These are phyloP conservation scores for Hyphodiscus hymeniophilus DNA, from an alignment of 495 filamentous ascomycete genomes.

Conservation along the genomic window DNA sequence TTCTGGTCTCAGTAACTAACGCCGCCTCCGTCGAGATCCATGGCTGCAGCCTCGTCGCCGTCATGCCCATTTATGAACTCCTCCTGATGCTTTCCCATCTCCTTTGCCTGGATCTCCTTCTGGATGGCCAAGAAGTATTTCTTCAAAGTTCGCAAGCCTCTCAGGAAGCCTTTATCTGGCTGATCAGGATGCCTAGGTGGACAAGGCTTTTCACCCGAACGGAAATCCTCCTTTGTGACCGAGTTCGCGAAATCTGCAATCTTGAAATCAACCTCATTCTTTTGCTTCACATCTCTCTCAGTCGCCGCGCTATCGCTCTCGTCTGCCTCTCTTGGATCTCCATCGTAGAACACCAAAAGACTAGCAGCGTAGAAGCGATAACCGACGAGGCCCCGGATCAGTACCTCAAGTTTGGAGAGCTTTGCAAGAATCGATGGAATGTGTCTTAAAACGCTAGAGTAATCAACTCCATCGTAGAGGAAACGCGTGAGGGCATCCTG, in stretches of 20 bases:
- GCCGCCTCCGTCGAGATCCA: constrained; percentile 14
- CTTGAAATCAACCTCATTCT: constrained; percentile 72
- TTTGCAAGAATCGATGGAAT: constrained; percentile 84
- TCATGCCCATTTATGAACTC: background rate
- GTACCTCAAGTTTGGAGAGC: constrained; percentile 68
- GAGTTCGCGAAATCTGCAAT: constrained; percentile 99
- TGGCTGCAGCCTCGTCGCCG: background rate
- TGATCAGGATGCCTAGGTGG: constrained; percentile 74
- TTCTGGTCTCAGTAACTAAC: constrained; percentile 18
- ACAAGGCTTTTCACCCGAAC: constrained; percentile 53
- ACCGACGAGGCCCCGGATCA: constrained; percentile 67
- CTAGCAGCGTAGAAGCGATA: constrained; percentile 97
- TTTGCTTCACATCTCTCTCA: constrained; percentile 38
- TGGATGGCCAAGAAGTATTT: constrained; percentile 86
- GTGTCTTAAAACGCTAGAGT: constrained; percentile 67
- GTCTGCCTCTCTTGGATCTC: constrained; percentile 45
- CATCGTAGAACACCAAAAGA: constrained; percentile 90
- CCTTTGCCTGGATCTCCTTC: constrained; percentile 47
- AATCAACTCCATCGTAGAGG: constrained; percentile 81
- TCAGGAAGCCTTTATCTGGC: constrained; percentile 82
- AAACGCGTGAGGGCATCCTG: constrained; percentile 83
- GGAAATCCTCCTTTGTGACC: constrained; percentile 73
- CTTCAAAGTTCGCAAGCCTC: constrained; percentile 69
- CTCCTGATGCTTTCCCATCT: constrained; percentile 5
- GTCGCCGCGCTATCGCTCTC: constrained; percentile 38